Evolutionary conservation across 2,329 filamentous ascomycete genomes (phyloP).

Genomic region (Didymella arachidicola): DNA sequence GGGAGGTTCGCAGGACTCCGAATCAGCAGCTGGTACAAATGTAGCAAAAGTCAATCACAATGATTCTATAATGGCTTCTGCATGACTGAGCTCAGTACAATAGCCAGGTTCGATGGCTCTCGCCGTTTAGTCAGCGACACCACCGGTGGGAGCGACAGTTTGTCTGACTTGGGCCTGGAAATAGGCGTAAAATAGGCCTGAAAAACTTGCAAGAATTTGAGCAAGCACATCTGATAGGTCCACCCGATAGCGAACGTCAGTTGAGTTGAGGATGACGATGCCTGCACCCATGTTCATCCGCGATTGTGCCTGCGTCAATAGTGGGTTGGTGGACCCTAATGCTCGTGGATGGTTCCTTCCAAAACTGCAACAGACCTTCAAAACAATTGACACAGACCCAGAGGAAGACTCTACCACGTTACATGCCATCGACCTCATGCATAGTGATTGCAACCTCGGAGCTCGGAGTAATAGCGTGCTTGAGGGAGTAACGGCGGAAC

Average conservation of each 20-base stretch:
- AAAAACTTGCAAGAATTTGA: conserved; percentile 2
- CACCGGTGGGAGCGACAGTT: too few species aligned
- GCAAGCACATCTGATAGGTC: neutral
- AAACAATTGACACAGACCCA: neutral
- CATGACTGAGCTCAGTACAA: too few species aligned
- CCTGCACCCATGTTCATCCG: conserved; percentile 3
- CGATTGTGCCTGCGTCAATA: conserved; percentile 11
- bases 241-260: conserved; percentile 7
- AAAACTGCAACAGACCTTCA: too few species aligned
- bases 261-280: conserved; percentile 16
- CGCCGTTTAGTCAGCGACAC: too few species aligned
- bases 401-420: neutral
- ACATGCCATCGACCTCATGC: neutral
- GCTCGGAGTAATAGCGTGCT: conserved; percentile 9
- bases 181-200: too few species aligned
- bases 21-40: too few species aligned
- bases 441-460: conserved; percentile 4
- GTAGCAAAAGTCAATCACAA: too few species aligned
- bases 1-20: too few species aligned
- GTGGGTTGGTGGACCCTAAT: conserved; percentile 11
- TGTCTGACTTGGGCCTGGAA: too few species aligned
- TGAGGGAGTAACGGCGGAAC: neutral
- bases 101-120: too few species aligned
- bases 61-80: too few species aligned
- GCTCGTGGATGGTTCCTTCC: neutral